Base-by-base conservation (phyloP, 2,329 filamentous ascomycete genomes). In the Coniochaeta sp. region DNA sequence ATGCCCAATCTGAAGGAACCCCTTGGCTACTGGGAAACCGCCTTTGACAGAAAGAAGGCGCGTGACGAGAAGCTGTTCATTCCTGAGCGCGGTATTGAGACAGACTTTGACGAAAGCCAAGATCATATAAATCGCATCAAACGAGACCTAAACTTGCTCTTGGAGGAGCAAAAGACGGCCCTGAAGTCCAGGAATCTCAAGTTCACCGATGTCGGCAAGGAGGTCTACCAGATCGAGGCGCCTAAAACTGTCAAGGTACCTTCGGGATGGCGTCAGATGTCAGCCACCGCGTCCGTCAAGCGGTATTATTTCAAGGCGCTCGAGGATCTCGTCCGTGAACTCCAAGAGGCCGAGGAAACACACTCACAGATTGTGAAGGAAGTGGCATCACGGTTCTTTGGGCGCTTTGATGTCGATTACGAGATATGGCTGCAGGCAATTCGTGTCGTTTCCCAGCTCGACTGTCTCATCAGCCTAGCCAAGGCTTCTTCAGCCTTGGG, bases 161-260 rank as follows among this genome's bases (percentile, higher is more conserved):
- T 98, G 2, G 85, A 86, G 58, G 81, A 85, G 66, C 88, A 89
- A 65, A 89, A 90, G 63, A 82, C 83, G 36, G 84, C 92, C 50
- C 79, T 97, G 4, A 90, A 89, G 62, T 91, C 88, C 61, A 89
- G 83, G 65, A 82, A 83, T 0, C 81, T 93, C 63, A 87, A 87
- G 69, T 95, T 87, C 67, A 86, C 86, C 30, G 91, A 98, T 70
- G 89, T 96, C 8, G 95, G 95, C 62, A 99, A 99, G 72, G 95
- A 99, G 70, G 91, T 99, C 58, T 98, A 96, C 75, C 93, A 99
- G 74, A 81, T 99, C 12, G 95, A 99, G 72, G 89, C 91, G 0
- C 93, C 95, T 0, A 96, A 95, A 73, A 77, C 78, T 1, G 79
- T 90, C 69, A 96, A 96, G 73, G 86, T 99, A 2, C 95, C 95